Percentiles rank a stretch among this genome's conserved stretches.
Conservation (phyloP, 495 filamentous ascomycete genomes). For the Durotheca rogersii region DNA sequence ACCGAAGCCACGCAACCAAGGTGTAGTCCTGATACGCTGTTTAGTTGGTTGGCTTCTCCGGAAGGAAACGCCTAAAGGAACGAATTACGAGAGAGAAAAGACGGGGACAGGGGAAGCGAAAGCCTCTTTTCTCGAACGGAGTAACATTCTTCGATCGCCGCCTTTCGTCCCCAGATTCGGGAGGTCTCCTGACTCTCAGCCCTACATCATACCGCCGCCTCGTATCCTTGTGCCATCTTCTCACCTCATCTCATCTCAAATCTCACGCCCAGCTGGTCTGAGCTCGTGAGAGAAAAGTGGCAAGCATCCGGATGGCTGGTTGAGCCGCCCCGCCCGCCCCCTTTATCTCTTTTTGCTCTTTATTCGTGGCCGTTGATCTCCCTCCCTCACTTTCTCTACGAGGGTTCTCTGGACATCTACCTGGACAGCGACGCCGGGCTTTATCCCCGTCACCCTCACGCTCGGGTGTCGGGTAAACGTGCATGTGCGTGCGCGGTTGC, state of each 20-base stretch:
- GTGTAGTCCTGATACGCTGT: not conserved
- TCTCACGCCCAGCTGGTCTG: not conserved
- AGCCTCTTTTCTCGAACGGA: not conserved
- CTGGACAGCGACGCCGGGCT: too few relatives aligned
- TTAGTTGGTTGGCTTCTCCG: not conserved
- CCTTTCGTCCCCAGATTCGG: not conserved
- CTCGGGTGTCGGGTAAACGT: too few relatives aligned
- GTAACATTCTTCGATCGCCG: not conserved
- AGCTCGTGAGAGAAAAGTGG: too few relatives aligned
- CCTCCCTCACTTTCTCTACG: too few relatives aligned
- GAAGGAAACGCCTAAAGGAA: not conserved
- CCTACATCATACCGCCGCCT: not conserved
- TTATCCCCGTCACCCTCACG: too few relatives aligned
- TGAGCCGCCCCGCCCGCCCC: too few relatives aligned
- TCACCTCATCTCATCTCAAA: not conserved
- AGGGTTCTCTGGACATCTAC: too few relatives aligned
- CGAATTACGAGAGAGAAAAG: not conserved
- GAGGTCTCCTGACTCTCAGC: not conserved
- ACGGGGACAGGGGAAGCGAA: not conserved
- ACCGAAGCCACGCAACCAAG: not conserved
- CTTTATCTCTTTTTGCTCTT: too few relatives aligned
- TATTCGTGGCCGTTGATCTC: too few relatives aligned
- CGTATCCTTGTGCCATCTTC: not conserved
- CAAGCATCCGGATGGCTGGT: too few relatives aligned
- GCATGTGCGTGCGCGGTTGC: too few relatives aligned